Base-by-base conservation (phyloP, 768 basidiomycete species). In the Xerocomus potaroensis region DNA sequence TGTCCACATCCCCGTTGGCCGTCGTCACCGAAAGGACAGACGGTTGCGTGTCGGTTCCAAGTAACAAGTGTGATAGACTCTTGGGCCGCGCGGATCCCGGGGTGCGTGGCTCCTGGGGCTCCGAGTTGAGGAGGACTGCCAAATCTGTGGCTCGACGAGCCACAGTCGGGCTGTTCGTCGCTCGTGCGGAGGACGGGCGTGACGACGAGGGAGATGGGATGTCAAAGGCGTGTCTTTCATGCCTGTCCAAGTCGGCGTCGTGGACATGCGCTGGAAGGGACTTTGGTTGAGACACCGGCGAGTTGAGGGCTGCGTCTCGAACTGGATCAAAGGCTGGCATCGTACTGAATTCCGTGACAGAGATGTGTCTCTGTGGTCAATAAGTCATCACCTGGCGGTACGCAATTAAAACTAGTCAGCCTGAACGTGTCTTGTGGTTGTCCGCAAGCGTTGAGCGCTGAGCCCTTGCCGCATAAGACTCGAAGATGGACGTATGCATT, bases 281-380 rank as follows among this genome's bases (percentile, higher is more conserved):
- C 57, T 68, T 68, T 40, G 74, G 61, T 54, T 73, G 72, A 32
- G 75, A 72, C 57, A 80, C 65, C 24, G 87, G 87, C 34, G 84
- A 86, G 68, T 87, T 87, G 58, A 86, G 78, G 59, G 88, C 84
- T 51, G 88, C 88, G 76, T 90, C 88, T 65, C 88, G 79, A 51
- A 91, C 87, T 59, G 88, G 87, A 76, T 90, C 88, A 75, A 89
- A 88, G 56, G 87, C 64, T 42, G 64, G 64, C 64, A 66, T 66
- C 35, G 27, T 10, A 19, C 22, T 29, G 40, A 30, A 31, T 14
- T 14, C 9, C 8, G 41, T 21, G 30, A 9, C 24, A 41, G 22
- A 23, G 10, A 38, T 41, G 45, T 43, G n/a, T n/a, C 36, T 11
- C 16, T 44, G 37, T 31, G 19, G 27, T 56, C 47, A 62, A 29